These are phyloP conservation scores for Fusarium scirpi DNA, from an alignment of 2,329 filamentous ascomycete genomes.

Conservation along the genomic window DNA sequence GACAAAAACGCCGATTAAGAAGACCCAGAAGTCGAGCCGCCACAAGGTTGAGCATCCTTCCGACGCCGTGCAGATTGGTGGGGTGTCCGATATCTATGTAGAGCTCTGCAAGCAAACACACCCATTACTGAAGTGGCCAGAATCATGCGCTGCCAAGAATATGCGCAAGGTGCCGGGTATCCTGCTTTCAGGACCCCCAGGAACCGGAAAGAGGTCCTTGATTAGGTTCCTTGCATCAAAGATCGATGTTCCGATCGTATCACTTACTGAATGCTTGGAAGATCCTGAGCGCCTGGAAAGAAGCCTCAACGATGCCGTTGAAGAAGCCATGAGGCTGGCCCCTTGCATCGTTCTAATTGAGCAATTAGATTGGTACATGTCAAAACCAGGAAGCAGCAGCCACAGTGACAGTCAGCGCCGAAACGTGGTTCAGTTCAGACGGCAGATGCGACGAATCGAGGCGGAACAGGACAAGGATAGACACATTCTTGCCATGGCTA, in stretches of 20 bases:
- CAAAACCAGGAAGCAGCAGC: conserved; percentile 80
- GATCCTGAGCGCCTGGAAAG: conserved; percentile 57
- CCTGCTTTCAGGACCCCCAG: conserved; percentile 81
- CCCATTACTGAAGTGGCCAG: conserved; percentile 38
- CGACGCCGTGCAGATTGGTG: conserved; percentile 45
- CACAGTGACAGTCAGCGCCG: conserved; percentile 91
- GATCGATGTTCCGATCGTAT: conserved; percentile 79
- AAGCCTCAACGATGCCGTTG: conserved; percentile 59
- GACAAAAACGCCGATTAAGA: conserved; percentile 49
- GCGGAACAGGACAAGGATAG: conserved; percentile 76
- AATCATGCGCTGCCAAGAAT: no score
- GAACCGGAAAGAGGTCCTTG: conserved; percentile 84
- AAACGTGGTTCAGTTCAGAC: conserved; percentile 84
- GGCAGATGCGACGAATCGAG: conserved; percentile 86
- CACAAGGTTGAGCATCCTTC: conserved; percentile 49
- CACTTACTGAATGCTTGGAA: conserved; percentile 55
- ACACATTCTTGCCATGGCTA: conserved; percentile 89
- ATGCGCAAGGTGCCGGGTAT: conserved; percentile 63
- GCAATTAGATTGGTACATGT: conserved; percentile 86
- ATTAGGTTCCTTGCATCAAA: conserved; percentile 79
- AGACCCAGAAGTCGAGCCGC: conserved; percentile 47
- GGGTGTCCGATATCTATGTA: conserved; percentile 46
- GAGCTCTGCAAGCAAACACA: conserved; percentile 35
- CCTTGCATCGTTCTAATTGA: conserved; percentile 94
- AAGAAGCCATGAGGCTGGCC: conserved; percentile 86